These are phyloP conservation scores for Nicotiana obtusifolia DNA, from an alignment of 257 asterid genomes.

Conservation along the genomic window DNA sequence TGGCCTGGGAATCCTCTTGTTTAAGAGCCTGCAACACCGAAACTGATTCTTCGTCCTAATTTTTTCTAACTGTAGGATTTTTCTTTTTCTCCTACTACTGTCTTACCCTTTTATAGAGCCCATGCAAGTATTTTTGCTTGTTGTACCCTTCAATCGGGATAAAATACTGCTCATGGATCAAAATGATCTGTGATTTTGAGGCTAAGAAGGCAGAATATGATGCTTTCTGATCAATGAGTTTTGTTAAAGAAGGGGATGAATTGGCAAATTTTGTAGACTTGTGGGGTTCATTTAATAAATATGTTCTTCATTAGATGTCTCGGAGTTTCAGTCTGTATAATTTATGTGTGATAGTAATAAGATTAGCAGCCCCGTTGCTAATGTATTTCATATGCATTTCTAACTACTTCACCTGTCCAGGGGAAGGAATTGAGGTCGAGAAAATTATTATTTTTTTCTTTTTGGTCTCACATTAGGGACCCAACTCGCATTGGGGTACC, in stretches of 20 bases:
- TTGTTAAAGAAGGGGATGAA: slow-evolving; percentile 3
- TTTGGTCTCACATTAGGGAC: no score
- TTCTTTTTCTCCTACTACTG: background rate
- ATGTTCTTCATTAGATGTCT: background rate
- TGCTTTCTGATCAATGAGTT: slow-evolving; percentile 7
- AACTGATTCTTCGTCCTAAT: slow-evolving; percentile 16
- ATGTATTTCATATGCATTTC: background rate
- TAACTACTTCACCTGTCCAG: background rate
- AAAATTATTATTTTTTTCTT: no score
- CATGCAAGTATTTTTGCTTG: background rate
- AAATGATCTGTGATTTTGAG: slow-evolving; percentile 14
- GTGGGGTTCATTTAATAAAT: slow-evolving; percentile 7
- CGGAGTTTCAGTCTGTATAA: background rate
- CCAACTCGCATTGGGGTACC: no score
- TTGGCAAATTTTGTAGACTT: slow-evolving; percentile 15
- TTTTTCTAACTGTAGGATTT: background rate
- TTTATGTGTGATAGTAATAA: background rate
- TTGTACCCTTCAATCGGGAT: slow-evolving; percentile 9
- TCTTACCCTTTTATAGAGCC: background rate
- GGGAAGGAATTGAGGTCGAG: no score
- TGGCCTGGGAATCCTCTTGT: slow-evolving; percentile 37
- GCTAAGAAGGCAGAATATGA: slow-evolving; percentile 1
- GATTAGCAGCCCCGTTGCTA: background rate
- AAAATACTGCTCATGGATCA: slow-evolving; percentile 11
- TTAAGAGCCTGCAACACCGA: slow-evolving; percentile 16